Percentiles rank a stretch among this genome's conserved stretches.
Conservation (phyloP, 352 stramenopile species). For the Globisporangium nunn region DNA sequence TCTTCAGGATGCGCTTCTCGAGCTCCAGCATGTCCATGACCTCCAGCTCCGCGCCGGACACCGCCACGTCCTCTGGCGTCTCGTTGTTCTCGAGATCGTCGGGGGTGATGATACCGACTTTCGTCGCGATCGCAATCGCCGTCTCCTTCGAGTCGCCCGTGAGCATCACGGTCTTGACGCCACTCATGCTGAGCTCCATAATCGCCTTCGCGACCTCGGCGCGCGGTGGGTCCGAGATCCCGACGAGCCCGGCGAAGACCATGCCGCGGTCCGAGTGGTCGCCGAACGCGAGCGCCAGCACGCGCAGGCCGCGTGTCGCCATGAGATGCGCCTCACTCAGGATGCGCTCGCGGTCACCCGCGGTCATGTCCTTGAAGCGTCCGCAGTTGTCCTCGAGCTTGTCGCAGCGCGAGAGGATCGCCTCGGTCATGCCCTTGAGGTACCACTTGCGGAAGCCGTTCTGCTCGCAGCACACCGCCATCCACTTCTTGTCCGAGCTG, state of each 20-base stretch:
- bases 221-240: constrained; percentile 84
- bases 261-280: constrained; percentile 76
- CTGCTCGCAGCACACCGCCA: constrained; percentile 89
- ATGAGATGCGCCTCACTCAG: constrained; percentile 55
- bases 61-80: constrained; percentile 36
- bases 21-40: constrained; percentile 81
- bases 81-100: constrained; percentile 36
- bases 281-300: constrained; percentile 88
- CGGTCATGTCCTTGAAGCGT: constrained; percentile 53
- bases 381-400: constrained; percentile 72
- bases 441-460: constrained; percentile 57
- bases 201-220: constrained; percentile 63
- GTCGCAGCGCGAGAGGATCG: constrained; percentile 65
- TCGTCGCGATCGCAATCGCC: constrained; percentile 90
- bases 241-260: constrained; percentile 91
- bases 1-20: constrained; percentile 80
- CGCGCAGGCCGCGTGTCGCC: constrained; percentile 71
- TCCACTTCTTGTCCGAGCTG: constrained; percentile 94
- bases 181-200: constrained; percentile 37
- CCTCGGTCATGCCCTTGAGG: constrained; percentile 80
- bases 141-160: constrained; percentile 96
- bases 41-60: constrained; percentile 88
- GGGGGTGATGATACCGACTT: constrained; percentile 88
- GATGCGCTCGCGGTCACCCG: constrained; percentile 57
- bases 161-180: constrained; percentile 87